Evolutionary conservation across 2,329 filamentous ascomycete genomes (phyloP).

Genomic region (Paraphoma chrysanthemicola): DNA sequence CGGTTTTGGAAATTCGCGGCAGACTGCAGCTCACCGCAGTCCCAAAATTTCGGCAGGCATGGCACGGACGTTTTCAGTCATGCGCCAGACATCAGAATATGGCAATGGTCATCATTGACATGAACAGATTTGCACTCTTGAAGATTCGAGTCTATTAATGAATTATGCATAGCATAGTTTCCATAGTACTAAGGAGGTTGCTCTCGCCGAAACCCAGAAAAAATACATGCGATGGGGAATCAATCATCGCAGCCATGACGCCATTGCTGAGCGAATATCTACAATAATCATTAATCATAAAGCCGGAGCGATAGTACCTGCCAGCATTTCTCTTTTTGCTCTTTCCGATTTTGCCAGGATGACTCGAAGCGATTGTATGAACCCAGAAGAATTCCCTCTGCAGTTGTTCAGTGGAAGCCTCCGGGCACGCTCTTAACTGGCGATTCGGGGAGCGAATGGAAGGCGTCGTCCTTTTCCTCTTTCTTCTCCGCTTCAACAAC

Average conservation of each 20-base stretch:
- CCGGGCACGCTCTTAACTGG: slow-evolving; percentile 41
- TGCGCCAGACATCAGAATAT: background rate
- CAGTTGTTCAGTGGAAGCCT: slow-evolving; percentile 27
- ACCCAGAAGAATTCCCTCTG: background rate
- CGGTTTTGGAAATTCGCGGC: too few species aligned
- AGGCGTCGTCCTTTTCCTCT: slow-evolving; percentile 47
- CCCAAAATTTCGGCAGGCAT: slow-evolving; percentile 45
- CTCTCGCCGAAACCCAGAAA: background rate
- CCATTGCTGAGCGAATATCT: slow-evolving; percentile 12
- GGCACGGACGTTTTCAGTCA: slow-evolving; percentile 27
- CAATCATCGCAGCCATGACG: background rate
- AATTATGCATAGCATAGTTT: slow-evolving; percentile 7
- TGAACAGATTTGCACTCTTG: too few species aligned
- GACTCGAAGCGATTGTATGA: too few species aligned
- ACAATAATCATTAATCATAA: slow-evolving; percentile 20
- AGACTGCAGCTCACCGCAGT: too few species aligned
- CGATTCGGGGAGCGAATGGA: slow-evolving; percentile 51
- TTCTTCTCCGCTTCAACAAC: slow-evolving; percentile 22
- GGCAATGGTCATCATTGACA: too few species aligned
- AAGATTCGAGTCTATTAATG: background rate
- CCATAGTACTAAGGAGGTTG: slow-evolving; percentile 2
- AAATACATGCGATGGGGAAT: slow-evolving; percentile 1
- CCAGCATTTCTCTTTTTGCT: too few species aligned
- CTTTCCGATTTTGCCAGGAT: too few species aligned
- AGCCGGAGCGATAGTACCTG: background rate